These are phyloP conservation scores for Barnettozyma pratensis DNA, from an alignment of 805 yeast genomes.

Conservation along the genomic window DNA sequence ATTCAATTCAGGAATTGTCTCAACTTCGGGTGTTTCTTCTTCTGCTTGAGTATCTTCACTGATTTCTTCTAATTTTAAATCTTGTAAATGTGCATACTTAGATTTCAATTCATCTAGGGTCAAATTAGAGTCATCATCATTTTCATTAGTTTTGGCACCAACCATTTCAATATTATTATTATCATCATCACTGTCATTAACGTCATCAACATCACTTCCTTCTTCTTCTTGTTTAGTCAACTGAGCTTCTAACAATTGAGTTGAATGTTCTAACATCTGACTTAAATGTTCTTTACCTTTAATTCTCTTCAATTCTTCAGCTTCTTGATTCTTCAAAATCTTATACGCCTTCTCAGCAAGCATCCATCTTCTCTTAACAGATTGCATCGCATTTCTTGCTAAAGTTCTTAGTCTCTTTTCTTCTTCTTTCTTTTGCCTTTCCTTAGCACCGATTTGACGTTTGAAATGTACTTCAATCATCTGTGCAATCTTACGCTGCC, in stretches of 20 bases:
- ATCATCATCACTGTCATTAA: constrained; percentile 27
- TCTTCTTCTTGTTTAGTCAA: constrained; percentile 38
- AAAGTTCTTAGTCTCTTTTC: constrained; percentile 64
- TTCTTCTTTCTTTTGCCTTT: constrained; percentile 67
- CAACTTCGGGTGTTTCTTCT: constrained; percentile 13
- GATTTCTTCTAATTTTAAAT: constrained; percentile 23
- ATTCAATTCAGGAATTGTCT: constrained; percentile 18
- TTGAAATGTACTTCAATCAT: constrained; percentile 87
- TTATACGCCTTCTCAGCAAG: constrained; percentile 79
- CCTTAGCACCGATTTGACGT: constrained; percentile 83
- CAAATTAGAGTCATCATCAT: constrained; percentile 23
- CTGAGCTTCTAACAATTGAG: constrained; percentile 85
- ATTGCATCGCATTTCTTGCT: constrained; percentile 77
- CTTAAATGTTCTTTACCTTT: constrained; percentile 85
- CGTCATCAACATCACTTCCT: constrained; percentile 17
- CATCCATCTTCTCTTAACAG: constrained; percentile 87
- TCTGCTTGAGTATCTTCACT: constrained; percentile 23
- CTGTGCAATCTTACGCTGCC: constrained; percentile 66
- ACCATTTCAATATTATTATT: constrained; percentile 23
- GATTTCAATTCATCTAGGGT: constrained; percentile 26
- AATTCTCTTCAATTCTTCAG: constrained; percentile 70
- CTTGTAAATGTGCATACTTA: constrained; percentile 23
- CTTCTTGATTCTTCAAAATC: constrained; percentile 69
- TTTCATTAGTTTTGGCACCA: constrained; percentile 5
- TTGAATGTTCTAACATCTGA: constrained; percentile 85